Percentiles rank a stretch among this genome's conserved stretches.
Evolutionary conservation across 2,329 filamentous ascomycete genomes (phyloP).

Genomic region (Scytalidium sp.): DNA sequence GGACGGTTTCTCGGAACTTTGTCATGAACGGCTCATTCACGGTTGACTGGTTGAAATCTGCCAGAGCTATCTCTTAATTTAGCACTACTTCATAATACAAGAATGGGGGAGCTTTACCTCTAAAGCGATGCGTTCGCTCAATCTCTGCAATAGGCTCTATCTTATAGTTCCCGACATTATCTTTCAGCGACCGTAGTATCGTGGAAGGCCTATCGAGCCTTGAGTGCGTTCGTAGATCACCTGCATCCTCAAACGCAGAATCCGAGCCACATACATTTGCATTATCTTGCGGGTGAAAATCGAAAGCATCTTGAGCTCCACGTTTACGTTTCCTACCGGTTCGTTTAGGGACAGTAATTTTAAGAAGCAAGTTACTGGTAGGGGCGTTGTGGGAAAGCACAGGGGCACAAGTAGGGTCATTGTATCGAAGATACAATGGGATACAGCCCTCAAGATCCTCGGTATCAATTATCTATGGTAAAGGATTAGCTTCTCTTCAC

Average conservation of each 20-base stretch:
- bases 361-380: conserved; percentile 82
- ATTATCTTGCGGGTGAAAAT: conserved; percentile 35
- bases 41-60: conserved; percentile 83
- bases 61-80: conserved; percentile 48
- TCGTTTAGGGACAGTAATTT: conserved; percentile 80
- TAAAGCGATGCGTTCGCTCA: conserved; percentile 80
- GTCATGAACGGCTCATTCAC: conserved; percentile 66
- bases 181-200: conserved; percentile 62
- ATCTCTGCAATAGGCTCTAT: conserved; percentile 71
- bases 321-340: conserved; percentile 84
- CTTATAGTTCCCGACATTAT: conserved; percentile 65
- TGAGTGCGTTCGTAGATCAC: conserved; percentile 38
- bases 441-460: conserved; percentile 44
- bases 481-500: background rate
- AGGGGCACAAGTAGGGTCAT: conserved; percentile 76
- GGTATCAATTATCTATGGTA: conserved; percentile 39
- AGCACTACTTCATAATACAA: background rate
- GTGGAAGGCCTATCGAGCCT: conserved; percentile 51
- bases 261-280: background rate
- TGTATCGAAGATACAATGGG: conserved; percentile 74
- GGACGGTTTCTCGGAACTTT: conserved; percentile 66
- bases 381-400: conserved; percentile 72
- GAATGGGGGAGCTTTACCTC: conserved; percentile 43
- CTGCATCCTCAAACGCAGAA: conserved; percentile 1
- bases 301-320: conserved; percentile 64